These are phyloP conservation scores for Populus alba DNA, from an alignment of 345 rosid genomes.

Conservation along the genomic window DNA sequence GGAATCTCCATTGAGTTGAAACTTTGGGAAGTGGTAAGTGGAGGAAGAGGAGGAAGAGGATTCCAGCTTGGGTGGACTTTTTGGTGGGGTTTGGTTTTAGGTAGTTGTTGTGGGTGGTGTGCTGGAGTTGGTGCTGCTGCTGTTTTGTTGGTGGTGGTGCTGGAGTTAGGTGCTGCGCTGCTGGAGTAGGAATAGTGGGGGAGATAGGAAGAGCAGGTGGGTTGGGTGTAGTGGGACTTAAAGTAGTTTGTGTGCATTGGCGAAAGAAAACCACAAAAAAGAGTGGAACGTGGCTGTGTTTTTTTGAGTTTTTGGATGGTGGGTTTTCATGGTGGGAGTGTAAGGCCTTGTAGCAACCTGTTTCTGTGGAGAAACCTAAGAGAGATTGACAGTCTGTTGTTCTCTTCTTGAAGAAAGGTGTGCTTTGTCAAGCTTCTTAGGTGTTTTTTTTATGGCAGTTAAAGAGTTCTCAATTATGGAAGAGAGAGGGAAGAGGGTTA, in stretches of 20 bases:
- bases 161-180: not conserved
- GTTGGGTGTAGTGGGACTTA: constrained; percentile 50
- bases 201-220: constrained; percentile 42
- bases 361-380: not conserved
- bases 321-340: constrained; percentile 41
- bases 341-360: not conserved
- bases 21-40: constrained; percentile 75
- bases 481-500: constrained; percentile 5
- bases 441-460: not conserved
- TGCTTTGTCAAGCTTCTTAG: not conserved
- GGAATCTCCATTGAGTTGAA: constrained; percentile 90
- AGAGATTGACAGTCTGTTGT: not conserved
- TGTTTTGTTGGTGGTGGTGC: constrained; percentile 16
- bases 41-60: constrained; percentile 73
- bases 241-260: constrained; percentile 61
- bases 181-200: constrained; percentile 21
- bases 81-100: constrained; percentile 22
- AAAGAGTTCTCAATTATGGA: not conserved
- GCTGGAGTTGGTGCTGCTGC: no score
- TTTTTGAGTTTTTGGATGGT: constrained; percentile 61
- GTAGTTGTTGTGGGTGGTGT: constrained; percentile 30
- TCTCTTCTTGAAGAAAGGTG: not conserved
- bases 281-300: constrained; percentile 64
- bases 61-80: constrained; percentile 19
- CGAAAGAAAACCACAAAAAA: constrained; percentile 82